Conservation (phyloP, 176 grass and related monocot genomes). For the Zizania latifolia region DNA sequence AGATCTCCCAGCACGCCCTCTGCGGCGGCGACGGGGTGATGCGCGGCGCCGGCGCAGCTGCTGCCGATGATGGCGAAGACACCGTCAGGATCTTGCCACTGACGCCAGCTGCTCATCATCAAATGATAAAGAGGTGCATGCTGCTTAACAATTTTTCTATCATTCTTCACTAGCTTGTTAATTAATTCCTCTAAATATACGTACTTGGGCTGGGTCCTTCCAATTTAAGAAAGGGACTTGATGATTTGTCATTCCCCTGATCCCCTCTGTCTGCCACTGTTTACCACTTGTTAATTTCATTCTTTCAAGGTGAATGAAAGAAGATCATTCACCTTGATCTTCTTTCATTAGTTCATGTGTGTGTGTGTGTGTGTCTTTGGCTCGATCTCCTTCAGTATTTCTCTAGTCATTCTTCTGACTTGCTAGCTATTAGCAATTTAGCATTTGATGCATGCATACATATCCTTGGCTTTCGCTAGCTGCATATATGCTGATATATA, state of each 20-base stretch:
- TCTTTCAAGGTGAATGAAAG: too few species aligned
- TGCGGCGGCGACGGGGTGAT: neutral
- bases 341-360: conserved; percentile 1
- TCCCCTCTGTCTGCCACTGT: neutral
- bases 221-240: neutral
- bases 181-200: too few species aligned
- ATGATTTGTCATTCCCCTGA: neutral
- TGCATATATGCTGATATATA: too few species aligned
- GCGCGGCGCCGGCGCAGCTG: neutral
- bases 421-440: too few species aligned
- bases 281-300: too few species aligned
- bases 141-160: neutral
- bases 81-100: conserved; percentile 24
- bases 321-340: neutral
- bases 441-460: conserved; percentile 25
- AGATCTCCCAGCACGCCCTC: conserved; percentile 33
- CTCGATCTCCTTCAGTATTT: neutral
- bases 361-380: neutral
- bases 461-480: too few species aligned
- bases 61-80: conserved; percentile 10
- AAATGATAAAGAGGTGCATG: conserved; percentile 39
- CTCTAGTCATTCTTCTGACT: too few species aligned
- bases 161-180: too few species aligned
- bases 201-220: too few species aligned
- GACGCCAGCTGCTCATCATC: conserved; percentile 30